Base-by-base conservation (phyloP, 164 flowering plant species). In the Nelumbo lutea region DNA sequence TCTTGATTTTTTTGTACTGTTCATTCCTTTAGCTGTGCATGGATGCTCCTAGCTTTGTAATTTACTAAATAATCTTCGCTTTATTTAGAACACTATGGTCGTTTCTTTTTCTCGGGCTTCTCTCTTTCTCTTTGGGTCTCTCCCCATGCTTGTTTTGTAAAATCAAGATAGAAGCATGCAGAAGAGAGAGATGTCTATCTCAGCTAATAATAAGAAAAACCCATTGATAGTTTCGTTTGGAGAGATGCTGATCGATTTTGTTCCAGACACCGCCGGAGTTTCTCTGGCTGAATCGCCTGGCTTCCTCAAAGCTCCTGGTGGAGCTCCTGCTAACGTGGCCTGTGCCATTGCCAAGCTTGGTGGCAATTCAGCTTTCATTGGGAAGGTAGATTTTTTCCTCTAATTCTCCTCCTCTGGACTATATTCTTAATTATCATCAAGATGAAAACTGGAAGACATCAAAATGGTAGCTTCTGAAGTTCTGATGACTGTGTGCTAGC, bases 271-370 rank as follows among this genome's bases (percentile, higher is more conserved):
- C 0, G 59, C 89, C 6, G 97, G 97, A 0, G 84, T 89, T 68
- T 87, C 94, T 7, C 70, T 91, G 61, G 91, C 91, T 1, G 90
- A 91, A 61, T 77, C 94, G 0, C 6, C 56, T 3, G 91, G 83
- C 1, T 91, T 89, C 62, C 53, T 87, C 74, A 91, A 89, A 72
- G 94, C 94, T 11, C 94, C 94, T 9, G 97, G 94, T 6, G 97
- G 97, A 39, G 97, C 97, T 6, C 97, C 97, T 0, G 94, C 97
- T 55, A 91, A 89, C 48, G 97, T 91, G 0, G 95, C 97, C 6
- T 82, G 85, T 52, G 92, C 91, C 75, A 80, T 89, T 59, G 66
- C 85, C 60, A 87, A 76, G 67, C 93, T 89, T 14, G 93, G 91
- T 10, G 95, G 95, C 1, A 42, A 62, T 9, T 70, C 91, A 14